phyloP scores from a whole-genome alignment of 2,329 filamentous ascomycete genomes.

The Alternaria triticimaculans region DNA sequence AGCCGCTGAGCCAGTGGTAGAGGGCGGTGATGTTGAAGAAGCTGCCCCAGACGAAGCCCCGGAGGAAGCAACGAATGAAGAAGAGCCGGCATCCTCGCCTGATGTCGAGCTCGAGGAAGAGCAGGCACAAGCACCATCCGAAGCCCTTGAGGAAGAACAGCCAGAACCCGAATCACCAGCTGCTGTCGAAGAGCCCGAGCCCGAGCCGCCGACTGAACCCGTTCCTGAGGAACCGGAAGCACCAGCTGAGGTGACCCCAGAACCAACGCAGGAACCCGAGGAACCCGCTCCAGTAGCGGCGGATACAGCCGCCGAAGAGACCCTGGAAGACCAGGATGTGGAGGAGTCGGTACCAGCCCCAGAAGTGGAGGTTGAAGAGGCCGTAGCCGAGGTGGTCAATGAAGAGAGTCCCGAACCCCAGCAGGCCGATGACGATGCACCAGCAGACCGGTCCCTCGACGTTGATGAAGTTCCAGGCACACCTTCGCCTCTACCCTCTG shows the following conservation, averaged over 20 bases:
- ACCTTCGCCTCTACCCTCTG: not conserved
- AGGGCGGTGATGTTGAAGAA: not conserved
- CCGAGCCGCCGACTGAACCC: not conserved
- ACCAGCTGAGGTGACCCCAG: not conserved
- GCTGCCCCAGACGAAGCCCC: not conserved
- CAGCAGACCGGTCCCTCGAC: conserved; percentile 2
- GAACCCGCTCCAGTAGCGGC: not conserved
- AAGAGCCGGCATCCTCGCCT: not conserved
- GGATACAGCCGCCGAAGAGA: not conserved
- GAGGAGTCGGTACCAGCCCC: not conserved
- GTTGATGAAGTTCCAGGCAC: not conserved
- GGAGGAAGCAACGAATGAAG: not conserved
- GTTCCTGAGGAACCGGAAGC: not conserved
- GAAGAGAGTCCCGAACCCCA: not conserved
- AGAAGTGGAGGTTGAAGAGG: not conserved
- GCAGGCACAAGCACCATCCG: not conserved
- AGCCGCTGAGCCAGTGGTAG: not conserved
- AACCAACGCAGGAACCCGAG: not conserved
- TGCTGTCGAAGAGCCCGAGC: not conserved
- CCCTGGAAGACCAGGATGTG: not conserved
- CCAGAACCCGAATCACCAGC: not conserved
- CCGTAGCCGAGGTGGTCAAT: not conserved
- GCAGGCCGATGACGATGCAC: not conserved
- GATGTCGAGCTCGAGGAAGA: not conserved
- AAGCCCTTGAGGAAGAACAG: not conserved